A percentile compares a stretch with the other conserved stretches of the same genome.
phyloP scores from a whole-genome alignment of 345 rosid species.

The Capsella bursapastoris region DNA sequence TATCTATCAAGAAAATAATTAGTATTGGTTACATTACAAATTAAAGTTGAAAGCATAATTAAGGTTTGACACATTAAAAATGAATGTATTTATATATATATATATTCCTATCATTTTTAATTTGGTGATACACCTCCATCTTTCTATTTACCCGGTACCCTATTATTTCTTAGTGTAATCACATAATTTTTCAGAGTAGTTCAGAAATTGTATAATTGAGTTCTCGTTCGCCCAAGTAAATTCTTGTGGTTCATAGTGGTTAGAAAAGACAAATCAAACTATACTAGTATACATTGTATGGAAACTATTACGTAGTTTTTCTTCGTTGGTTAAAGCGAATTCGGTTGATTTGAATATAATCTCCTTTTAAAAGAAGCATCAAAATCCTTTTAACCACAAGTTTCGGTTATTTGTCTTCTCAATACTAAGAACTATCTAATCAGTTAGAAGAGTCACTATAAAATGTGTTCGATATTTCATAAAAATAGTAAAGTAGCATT shows the following conservation, averaged over 20 bases:
- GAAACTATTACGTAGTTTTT: conserved; percentile 4
- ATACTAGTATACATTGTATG: conserved; percentile 25
- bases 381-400: conserved; percentile 30
- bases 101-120: conserved; percentile 8
- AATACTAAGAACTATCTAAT: conserved; percentile 15
- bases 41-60: conserved; percentile 3
- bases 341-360: conserved; percentile 20
- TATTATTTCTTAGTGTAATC: not conserved
- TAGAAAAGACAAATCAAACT: conserved; percentile 33
- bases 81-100: not conserved
- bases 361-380: conserved; percentile 38
- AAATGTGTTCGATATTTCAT: conserved; percentile 3
- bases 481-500: not conserved
- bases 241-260: conserved; percentile 7
- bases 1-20: not conserved
- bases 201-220: not conserved
- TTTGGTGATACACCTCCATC: conserved; percentile 5
- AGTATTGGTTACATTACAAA: conserved; percentile 3
- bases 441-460: conserved; percentile 21
- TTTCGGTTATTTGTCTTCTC: not conserved
- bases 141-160: not conserved
- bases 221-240: not conserved
- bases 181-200: too few species aligned
- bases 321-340: conserved; percentile 30
- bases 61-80: not conserved